phyloP scores from a whole-genome alignment of 441 rosid species.

The Corymbia calophylla region DNA sequence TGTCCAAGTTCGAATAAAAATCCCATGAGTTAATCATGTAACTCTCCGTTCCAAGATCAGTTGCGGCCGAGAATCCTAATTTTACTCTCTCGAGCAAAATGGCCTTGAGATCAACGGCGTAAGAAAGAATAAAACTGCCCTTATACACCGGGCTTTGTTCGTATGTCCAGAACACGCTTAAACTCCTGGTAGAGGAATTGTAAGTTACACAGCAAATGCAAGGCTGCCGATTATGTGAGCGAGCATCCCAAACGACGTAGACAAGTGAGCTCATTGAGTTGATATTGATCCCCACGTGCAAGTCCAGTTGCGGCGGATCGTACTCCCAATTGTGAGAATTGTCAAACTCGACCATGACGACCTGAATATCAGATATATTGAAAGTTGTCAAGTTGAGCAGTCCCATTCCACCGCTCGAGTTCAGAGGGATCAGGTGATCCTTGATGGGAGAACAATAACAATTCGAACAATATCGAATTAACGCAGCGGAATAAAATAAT shows the following conservation, averaged over 20 bases:
- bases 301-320: neutral
- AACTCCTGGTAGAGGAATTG: neutral
- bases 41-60: too few species aligned
- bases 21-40: too few species aligned
- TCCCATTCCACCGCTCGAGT: neutral
- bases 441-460: too few species aligned
- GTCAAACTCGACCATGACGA: constrained; percentile 1
- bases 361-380: neutral
- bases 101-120: neutral
- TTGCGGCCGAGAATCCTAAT: too few species aligned
- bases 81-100: neutral
- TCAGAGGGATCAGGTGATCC: neutral
- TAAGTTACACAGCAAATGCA: neutral
- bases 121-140: neutral
- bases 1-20: too few species aligned
- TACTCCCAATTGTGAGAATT: neutral
- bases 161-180: neutral
- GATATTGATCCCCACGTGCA: neutral
- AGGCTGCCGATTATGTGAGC: too few species aligned
- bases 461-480: too few species aligned
- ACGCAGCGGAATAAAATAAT: too few species aligned
- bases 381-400: neutral
- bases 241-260: too few species aligned
- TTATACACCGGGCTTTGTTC: neutral
- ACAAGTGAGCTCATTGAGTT: neutral